phyloP scores from a whole-genome alignment of 805 yeast species.

The Yamadazyma sp. region DNA sequence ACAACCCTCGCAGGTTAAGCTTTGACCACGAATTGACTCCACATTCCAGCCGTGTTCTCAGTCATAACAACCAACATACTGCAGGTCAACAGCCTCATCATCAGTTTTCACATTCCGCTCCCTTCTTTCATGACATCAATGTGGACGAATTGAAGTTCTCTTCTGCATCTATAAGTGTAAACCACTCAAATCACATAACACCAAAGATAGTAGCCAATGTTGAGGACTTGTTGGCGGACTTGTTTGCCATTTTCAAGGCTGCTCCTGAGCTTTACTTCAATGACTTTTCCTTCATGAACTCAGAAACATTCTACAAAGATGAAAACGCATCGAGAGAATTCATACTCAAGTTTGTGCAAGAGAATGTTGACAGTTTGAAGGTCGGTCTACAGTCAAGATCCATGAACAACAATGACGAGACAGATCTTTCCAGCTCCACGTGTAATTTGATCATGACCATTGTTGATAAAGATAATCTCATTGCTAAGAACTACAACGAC shows the following conservation, averaged over 20 bases:
- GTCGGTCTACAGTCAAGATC: constrained; percentile 20
- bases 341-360: constrained; percentile 22
- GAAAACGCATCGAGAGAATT: constrained; percentile 17
- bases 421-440: constrained; percentile 33
- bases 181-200: neutral
- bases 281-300: constrained; percentile 24
- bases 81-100: neutral
- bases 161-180: constrained; percentile 7
- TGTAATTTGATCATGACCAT: constrained; percentile 31
- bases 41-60: constrained; percentile 3
- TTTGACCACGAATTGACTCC: constrained; percentile 16
- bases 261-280: constrained; percentile 36
- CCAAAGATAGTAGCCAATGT: constrained; percentile 13
- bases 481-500: constrained; percentile 20
- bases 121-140: constrained; percentile 6
- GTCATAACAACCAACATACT: neutral
- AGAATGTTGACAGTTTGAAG: constrained; percentile 21
- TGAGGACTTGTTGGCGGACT: constrained; percentile 33
- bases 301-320: constrained; percentile 14
- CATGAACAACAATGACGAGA: constrained; percentile 14
- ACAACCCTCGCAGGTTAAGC: constrained; percentile 7
- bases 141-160: constrained; percentile 14
- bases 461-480: constrained; percentile 19
- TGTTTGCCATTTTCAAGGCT: constrained; percentile 31
- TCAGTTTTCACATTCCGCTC: constrained; percentile 3